Evolutionary conservation across 495 filamentous ascomycete genomes (phyloP).

Genomic region (Parmelia sp.): DNA sequence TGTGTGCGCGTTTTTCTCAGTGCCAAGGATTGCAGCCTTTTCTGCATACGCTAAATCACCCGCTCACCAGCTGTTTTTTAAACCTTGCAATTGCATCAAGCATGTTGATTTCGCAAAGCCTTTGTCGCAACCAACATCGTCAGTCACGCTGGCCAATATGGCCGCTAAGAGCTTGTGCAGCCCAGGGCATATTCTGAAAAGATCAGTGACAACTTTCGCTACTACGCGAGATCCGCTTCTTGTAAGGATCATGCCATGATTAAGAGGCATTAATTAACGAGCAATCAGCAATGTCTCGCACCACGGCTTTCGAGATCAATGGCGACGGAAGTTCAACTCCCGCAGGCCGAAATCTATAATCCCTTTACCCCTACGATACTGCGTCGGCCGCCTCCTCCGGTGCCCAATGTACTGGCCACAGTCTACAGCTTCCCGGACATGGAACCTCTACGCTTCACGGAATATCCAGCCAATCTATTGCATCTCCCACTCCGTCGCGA

Average conservation of each 20-base stretch:
- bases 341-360: slow-evolving; percentile 30
- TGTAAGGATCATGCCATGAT: slow-evolving; percentile 27
- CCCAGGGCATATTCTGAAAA: background rate
- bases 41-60: too few relatives aligned
- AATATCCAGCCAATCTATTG: slow-evolving; percentile 76
- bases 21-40: too few relatives aligned
- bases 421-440: slow-evolving; percentile 85
- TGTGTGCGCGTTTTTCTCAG: too few relatives aligned
- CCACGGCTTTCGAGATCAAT: slow-evolving; percentile 55
- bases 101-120: background rate
- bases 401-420: slow-evolving; percentile 63
- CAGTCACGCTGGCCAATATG: background rate
- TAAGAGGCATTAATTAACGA: background rate
- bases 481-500: slow-evolving; percentile 81
- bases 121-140: background rate
- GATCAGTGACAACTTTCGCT: slow-evolving; percentile 17
- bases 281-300: slow-evolving; percentile 46
- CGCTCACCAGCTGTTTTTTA: too few relatives aligned
- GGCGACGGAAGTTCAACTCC: slow-evolving; percentile 61
- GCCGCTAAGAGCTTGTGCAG: background rate
- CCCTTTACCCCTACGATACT: slow-evolving; percentile 24
- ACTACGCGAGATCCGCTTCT: slow-evolving; percentile 37
- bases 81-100: background rate
- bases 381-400: slow-evolving; percentile 33
- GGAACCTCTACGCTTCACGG: slow-evolving; percentile 72